Evolutionary conservation across 352 stramenopile species (phyloP), one percentile per base, ranked within the genome.

Genomic region (Thraustotheca clavata): DNA sequence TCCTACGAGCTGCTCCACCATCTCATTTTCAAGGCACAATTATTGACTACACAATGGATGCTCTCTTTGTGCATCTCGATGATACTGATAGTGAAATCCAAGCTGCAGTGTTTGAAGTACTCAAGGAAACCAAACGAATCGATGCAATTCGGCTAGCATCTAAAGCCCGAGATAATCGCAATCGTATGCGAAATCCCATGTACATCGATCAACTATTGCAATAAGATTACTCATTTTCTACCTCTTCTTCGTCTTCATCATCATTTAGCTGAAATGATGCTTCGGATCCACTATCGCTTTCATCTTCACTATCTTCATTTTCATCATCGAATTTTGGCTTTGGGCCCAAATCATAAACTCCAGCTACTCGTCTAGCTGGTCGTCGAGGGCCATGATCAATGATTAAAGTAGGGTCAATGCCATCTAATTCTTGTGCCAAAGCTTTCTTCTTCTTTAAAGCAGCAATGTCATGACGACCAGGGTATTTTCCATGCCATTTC

Each of bases 61-160:
- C 87, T 47, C 72, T 97, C 36, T 93, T 97, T 67, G 83, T 97
- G 39, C 89, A 97, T 66, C 69, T 96, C 20, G 89, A 97, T 60
- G 89, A 97, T 65, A 76, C 86, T 1, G 89, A 97, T 24, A 68
- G 73, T 20, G 76, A 80, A 33, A 95, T 97, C 24, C 86, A 95
- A 76, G 72, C 78, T 22, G 80, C 84, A 32, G 83, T 91, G 29
- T 73, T 89, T 4, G 67, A 76, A 7, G 82, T 94, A 49, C 67
- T 94, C 35, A 78, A 81, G 71, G 76, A 87, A 67, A 82, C 79
- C 0, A 68, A 83, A 41, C 31, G 69, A 3, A 76, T 94, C 41
- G 80, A 94, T 54, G 70, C 73, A 7, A 66, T 71, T 7, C 62
- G 80, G 16, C 67, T 91, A 16, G 69, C 71, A 24, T 89, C 88